These are phyloP conservation scores for Rhizophagus prolifer DNA, from an alignment of 192 early-diverging fungal genomes.

Conservation along the genomic window DNA sequence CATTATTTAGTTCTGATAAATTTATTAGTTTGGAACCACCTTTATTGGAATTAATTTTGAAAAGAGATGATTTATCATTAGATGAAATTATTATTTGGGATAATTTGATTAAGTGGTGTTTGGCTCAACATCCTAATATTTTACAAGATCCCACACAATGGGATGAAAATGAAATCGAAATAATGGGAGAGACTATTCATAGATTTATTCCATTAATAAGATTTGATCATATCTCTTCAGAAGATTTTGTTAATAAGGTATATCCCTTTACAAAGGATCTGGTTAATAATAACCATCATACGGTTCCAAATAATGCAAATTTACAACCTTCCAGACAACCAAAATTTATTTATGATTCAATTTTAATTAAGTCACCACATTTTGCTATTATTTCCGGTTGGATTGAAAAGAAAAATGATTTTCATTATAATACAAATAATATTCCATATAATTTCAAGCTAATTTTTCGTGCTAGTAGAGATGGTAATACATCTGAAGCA, in stretches of 20 bases:
- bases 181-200: too few relatives aligned
- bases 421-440: background rate
- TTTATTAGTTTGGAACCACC: background rate
- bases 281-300: background rate
- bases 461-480: constrained; percentile 6
- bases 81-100: background rate
- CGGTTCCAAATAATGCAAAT: background rate
- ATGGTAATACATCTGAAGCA: background rate
- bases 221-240: too few relatives aligned
- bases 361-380: background rate
- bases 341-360: background rate
- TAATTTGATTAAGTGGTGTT: background rate
- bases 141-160: background rate
- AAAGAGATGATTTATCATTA: background rate
- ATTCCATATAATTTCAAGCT: background rate
- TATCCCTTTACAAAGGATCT: background rate
- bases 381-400: background rate
- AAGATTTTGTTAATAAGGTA: too few relatives aligned
- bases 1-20: background rate
- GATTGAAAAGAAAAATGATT: background rate
- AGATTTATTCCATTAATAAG: too few relatives aligned
- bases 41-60: background rate
- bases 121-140: background rate
- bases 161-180: background rate
- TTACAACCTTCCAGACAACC: background rate